Evolutionary conservation across 2,329 filamentous ascomycete species (phyloP).

Genomic region (Cladophialophora yegresii): DNA sequence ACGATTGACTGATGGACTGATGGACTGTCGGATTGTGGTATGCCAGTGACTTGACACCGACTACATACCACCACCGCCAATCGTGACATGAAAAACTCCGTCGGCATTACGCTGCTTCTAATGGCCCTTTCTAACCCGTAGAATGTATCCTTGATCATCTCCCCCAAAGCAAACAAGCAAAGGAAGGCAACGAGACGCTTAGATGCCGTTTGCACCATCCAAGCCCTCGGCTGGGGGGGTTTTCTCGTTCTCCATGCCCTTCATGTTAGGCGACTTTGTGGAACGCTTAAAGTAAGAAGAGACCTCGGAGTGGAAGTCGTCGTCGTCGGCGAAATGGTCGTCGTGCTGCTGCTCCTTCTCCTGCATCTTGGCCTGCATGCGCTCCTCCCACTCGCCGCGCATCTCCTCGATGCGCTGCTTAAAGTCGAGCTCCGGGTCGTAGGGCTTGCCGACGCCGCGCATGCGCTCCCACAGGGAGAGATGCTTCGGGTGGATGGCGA

Average conservation of each 20-base stretch:
- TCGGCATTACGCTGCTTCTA: too few relatives aligned
- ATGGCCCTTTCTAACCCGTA: too few relatives aligned
- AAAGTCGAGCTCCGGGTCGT: slow-evolving; percentile 80
- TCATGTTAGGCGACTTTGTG: slow-evolving; percentile 33
- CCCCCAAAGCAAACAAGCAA: neutral
- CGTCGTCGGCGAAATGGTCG: slow-evolving; percentile 42
- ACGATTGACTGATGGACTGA: too few relatives aligned
- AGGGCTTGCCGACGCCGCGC: slow-evolving; percentile 74
- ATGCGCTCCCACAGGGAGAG: slow-evolving; percentile 85
- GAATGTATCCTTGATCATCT: too few relatives aligned
- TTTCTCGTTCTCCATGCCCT: slow-evolving; percentile 30
- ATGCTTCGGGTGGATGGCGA: slow-evolving; percentile 87
- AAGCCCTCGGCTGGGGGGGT: slow-evolving; percentile 21
- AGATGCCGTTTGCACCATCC: slow-evolving; percentile 20
- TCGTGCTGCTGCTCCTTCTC: slow-evolving; percentile 44
- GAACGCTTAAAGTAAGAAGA: slow-evolving; percentile 58
- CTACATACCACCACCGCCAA: too few relatives aligned
- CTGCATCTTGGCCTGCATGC: slow-evolving; percentile 54
- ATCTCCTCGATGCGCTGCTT: slow-evolving; percentile 83
- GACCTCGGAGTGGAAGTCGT: slow-evolving; percentile 54
- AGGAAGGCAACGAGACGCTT: neutral
- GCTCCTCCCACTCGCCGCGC: slow-evolving; percentile 59
- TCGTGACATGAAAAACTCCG: too few relatives aligned
- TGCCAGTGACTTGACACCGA: too few relatives aligned
- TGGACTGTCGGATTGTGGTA: too few relatives aligned